Evolutionary conservation across 1,139 yeast species (phyloP).

Genomic region (Saccharomyces hybrid): DNA sequence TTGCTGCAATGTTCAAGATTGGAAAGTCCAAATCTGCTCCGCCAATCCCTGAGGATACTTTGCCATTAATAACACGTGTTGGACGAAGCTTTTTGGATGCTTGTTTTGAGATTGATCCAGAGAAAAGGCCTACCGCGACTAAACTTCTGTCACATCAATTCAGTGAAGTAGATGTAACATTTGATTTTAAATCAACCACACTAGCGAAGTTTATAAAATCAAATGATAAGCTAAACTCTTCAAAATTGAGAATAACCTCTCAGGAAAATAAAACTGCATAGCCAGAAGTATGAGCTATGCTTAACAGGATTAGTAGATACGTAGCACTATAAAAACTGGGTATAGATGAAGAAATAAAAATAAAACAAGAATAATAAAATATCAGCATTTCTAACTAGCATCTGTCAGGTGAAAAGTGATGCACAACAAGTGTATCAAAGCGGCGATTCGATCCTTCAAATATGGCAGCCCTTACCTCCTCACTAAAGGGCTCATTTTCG

Average conservation of each 20-base stretch:
- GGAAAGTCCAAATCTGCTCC: constrained; percentile 81
- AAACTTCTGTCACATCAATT: constrained; percentile 58
- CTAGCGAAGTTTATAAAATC: constrained; percentile 50
- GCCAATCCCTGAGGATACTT: constrained; percentile 86
- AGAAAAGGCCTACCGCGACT: constrained; percentile 78
- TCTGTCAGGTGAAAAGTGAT: constrained; percentile 11
- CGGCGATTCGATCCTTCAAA: constrained; percentile 19
- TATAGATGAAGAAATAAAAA: not conserved
- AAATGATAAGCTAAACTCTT: constrained; percentile 39
- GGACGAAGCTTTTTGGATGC: constrained; percentile 66
- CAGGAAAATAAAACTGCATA: constrained; percentile 12
- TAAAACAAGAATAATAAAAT: not conserved
- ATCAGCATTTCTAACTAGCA: not conserved
- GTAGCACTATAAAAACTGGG: not conserved
- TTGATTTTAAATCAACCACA: constrained; percentile 56
- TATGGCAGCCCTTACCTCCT: constrained; percentile 18
- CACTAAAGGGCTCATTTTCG: constrained; percentile 17
- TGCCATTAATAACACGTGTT: constrained; percentile 48
- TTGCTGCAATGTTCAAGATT: constrained; percentile 64
- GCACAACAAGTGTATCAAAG: constrained; percentile 22
- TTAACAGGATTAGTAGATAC: not conserved
- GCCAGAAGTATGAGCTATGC: not conserved
- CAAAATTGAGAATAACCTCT: constrained; percentile 26
- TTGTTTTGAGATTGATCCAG: constrained; percentile 81
- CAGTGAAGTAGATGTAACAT: constrained; percentile 41